phyloP scores from a whole-genome alignment of 2,329 filamentous ascomycete genomes.

The Pseudocercospora fuligena region DNA sequence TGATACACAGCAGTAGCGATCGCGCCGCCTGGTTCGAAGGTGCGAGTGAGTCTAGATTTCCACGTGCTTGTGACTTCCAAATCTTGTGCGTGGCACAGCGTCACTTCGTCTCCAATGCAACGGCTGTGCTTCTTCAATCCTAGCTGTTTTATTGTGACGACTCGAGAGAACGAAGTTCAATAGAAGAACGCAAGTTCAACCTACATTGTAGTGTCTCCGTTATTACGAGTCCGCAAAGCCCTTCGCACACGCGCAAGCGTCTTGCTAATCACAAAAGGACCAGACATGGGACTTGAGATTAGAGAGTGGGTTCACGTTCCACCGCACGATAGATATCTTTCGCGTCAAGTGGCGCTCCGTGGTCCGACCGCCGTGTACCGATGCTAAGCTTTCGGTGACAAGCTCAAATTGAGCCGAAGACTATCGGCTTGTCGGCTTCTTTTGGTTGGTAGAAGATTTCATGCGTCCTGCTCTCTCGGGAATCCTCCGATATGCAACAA shows the following conservation, averaged over 20 bases:
- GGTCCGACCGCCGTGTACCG: background rate
- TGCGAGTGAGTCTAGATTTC: background rate
- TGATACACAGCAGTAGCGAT: background rate
- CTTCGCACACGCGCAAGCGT: conserved; percentile 6
- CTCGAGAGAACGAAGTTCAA: background rate
- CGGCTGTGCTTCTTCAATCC: background rate
- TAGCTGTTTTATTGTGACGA: background rate
- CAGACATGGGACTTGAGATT: conserved; percentile 4
- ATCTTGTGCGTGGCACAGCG: background rate
- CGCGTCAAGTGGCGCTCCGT: background rate
- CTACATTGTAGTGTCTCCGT: background rate
- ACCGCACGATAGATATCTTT: background rate
- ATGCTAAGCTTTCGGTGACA: conserved; percentile 4
- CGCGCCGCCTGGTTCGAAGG: background rate
- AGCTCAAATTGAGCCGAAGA: background rate
- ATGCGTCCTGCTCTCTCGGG: background rate
- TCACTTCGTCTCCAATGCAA: background rate
- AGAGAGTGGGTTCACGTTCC: background rate
- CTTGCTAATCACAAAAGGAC: background rate
- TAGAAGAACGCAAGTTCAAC: background rate
- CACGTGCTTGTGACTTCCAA: background rate
- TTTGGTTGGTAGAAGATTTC: background rate
- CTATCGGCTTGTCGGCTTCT: background rate
- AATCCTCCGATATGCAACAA: background rate
- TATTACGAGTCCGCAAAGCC: background rate